Conservation (phyloP, 352 stramenopile species). For the Thraustochytrium striatum region DNA sequence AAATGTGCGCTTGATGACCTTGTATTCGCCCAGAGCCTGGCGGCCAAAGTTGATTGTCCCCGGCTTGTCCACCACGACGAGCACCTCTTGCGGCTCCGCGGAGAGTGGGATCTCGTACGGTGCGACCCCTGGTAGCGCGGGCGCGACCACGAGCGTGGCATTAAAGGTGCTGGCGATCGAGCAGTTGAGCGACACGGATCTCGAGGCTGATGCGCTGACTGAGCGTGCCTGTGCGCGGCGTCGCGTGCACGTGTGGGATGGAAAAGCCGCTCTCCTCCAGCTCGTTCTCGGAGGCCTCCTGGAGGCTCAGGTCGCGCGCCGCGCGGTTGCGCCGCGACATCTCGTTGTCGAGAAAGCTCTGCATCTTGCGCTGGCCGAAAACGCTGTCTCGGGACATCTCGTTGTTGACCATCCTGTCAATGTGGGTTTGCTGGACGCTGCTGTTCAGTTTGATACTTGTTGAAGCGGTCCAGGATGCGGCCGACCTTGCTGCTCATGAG, state of each 20-base stretch:
- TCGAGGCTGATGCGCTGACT: constrained; percentile 41
- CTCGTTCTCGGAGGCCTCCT: not conserved
- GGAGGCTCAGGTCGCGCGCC: not conserved
- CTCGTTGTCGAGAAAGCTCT: not conserved
- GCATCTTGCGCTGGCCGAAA: not conserved
- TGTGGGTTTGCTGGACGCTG: not conserved
- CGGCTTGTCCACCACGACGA: constrained; percentile 14
- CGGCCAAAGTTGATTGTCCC: constrained; percentile 47
- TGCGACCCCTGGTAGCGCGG: constrained; percentile 6
- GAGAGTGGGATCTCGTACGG: constrained; percentile 30
- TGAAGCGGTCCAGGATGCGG: constrained; percentile 29
- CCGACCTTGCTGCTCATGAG: not conserved
- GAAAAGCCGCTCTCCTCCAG: constrained; percentile 28
- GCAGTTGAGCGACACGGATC: constrained; percentile 27
- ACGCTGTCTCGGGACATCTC: not conserved
- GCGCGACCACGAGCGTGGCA: constrained; percentile 30
- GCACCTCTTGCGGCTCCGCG: constrained; percentile 37
- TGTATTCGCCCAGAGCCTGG: constrained; percentile 40
- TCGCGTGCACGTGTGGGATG: constrained; percentile 20
- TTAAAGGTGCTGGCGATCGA: not conserved
- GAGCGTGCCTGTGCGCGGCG: not conserved
- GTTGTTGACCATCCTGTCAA: not conserved
- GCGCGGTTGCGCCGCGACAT: not conserved
- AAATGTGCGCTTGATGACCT: constrained; percentile 28
- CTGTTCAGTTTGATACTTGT: constrained; percentile 27